Evolutionary conservation across 257 asterid genomes (phyloP).

Genomic region (Gentiana dahurica): DNA sequence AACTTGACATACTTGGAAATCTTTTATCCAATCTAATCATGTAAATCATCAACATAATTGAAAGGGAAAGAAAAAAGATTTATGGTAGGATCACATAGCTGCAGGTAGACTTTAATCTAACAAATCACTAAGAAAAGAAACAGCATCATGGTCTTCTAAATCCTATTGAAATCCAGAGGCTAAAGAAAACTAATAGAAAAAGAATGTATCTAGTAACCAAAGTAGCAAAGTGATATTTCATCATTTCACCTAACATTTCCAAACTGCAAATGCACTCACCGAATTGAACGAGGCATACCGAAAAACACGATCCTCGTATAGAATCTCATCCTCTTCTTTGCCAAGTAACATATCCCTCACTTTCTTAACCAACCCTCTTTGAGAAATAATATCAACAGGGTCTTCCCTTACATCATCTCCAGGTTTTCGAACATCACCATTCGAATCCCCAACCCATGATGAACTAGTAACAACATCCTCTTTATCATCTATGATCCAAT

Average conservation of each 20-base stretch:
- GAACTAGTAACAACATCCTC: conserved; percentile 34
- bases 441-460: conserved; percentile 50
- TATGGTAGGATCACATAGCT: not conserved
- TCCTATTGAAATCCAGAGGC: not conserved
- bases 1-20: too few relatives aligned
- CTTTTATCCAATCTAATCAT: too few relatives aligned
- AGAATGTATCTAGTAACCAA: not conserved
- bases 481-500: conserved; percentile 67
- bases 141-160: too few relatives aligned
- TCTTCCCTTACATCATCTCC: conserved; percentile 38
- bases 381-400: conserved; percentile 36
- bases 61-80: not conserved
- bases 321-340: conserved; percentile 74
- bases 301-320: conserved; percentile 86
- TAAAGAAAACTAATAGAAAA: too few relatives aligned
- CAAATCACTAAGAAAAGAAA: not conserved
- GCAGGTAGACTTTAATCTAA: not conserved
- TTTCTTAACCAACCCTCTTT: conserved; percentile 70
- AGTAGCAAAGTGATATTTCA: too few relatives aligned
- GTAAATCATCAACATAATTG: not conserved
- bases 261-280: conserved; percentile 36
- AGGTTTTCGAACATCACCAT: conserved; percentile 28
- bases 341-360: conserved; percentile 66
- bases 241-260: too few relatives aligned
- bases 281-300: conserved; percentile 83